These are phyloP conservation scores for Penicillium sp. DNA, from an alignment of 2,329 filamentous ascomycete species.

Conservation along the genomic window DNA sequence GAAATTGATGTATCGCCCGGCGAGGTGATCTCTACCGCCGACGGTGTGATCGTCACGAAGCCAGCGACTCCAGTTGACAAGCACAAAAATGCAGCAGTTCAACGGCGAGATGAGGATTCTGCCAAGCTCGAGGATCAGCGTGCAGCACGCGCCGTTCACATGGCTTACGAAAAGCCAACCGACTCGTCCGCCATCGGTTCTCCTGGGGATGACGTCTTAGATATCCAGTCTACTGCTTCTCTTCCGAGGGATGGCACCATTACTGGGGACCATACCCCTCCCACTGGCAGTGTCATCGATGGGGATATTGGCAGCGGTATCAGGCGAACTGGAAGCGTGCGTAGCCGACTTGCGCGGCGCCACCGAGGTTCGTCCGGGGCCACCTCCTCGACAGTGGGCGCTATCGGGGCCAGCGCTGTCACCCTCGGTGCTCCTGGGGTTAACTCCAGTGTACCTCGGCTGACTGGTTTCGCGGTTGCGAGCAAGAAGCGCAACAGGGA, in stretches of 20 bases:
- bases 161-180: conserved; percentile 50
- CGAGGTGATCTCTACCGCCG: conserved; percentile 34
- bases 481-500: conserved; percentile 94
- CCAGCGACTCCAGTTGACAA: conserved; percentile 29
- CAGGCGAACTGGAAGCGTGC: conserved; percentile 62
- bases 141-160: conserved; percentile 56
- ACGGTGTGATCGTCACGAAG: conserved; percentile 37
- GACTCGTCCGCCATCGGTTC: conserved; percentile 40
- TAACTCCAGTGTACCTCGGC: conserved; percentile 60
- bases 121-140: conserved; percentile 56
- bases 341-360: conserved; percentile 59
- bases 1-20: conserved; percentile 55
- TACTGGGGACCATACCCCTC: conserved; percentile 60
- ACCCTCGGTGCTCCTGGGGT: conserved; percentile 62
- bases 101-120: conserved; percentile 47
- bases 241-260: conserved; percentile 25
- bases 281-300: conserved; percentile 60
- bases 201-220: conserved; percentile 33
- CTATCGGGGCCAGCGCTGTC: conserved; percentile 64
- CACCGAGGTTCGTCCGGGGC: conserved; percentile 79
- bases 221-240: conserved; percentile 29
- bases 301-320: conserved; percentile 53
- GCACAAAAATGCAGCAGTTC: conserved; percentile 35
- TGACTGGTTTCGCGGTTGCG: conserved; percentile 93
- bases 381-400: conserved; percentile 63